Evolutionary conservation across 495 filamentous ascomycete species (phyloP).

Genomic region (Articulospora tetracladia): DNA sequence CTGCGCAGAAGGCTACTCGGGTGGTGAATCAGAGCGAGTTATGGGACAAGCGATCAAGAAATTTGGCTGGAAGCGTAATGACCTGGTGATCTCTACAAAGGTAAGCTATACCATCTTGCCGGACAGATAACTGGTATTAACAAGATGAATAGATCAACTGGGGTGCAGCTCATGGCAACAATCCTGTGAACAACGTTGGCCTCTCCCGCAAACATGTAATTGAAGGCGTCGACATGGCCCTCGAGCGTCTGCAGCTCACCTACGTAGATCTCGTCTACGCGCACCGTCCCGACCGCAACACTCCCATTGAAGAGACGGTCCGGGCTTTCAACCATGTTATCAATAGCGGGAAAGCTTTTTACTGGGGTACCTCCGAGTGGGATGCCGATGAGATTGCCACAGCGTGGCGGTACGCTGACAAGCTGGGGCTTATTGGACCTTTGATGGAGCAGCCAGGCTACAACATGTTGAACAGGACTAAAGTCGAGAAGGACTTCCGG

Average conservation of each 20-base stretch:
- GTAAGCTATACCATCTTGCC: slow-evolving; percentile 31
- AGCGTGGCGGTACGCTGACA: slow-evolving; percentile 71
- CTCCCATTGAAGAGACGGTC: slow-evolving; percentile 84
- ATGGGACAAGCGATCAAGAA: slow-evolving; percentile 69
- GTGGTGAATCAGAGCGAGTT: slow-evolving; percentile 66
- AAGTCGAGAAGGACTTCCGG: slow-evolving; percentile 73
- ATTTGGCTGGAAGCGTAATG: slow-evolving; percentile 72
- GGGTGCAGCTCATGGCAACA: slow-evolving; percentile 56
- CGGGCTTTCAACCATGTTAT: slow-evolving; percentile 82
- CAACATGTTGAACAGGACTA: slow-evolving; percentile 69
- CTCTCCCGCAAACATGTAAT: slow-evolving; percentile 81
- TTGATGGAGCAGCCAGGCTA: slow-evolving; percentile 84
- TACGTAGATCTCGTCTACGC: slow-evolving; percentile 83
- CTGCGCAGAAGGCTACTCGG: slow-evolving; percentile 59
- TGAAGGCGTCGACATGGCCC: slow-evolving; percentile 61
- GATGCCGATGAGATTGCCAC: slow-evolving; percentile 73
- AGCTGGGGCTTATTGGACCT: slow-evolving; percentile 73
- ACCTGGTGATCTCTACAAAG: slow-evolving; percentile 85
- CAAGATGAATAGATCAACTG: slow-evolving; percentile 54
- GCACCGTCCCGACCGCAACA: slow-evolving; percentile 76
- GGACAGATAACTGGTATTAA: slow-evolving; percentile 2
- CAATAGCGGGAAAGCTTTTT: slow-evolving; percentile 72
- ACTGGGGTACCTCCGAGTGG: slow-evolving; percentile 94
- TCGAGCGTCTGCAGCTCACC: slow-evolving; percentile 66
- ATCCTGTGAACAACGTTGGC: slow-evolving; percentile 69